These are phyloP conservation scores for Saccharomyces cerevisiae DNA, from an alignment of 805 yeast species.

Conservation along the genomic window DNA sequence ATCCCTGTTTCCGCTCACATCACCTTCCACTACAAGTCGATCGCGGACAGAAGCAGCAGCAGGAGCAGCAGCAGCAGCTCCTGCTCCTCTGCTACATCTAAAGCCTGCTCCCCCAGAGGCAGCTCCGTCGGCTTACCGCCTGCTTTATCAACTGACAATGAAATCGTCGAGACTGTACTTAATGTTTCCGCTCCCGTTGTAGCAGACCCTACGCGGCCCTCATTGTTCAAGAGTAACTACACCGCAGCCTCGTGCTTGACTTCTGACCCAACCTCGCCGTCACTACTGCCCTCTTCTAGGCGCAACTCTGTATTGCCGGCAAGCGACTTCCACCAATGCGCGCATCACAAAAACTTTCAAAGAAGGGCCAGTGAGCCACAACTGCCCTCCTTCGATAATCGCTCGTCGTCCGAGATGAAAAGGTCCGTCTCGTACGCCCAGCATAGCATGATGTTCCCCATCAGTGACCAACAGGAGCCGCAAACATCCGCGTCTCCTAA, in stretches of 20 bases:
- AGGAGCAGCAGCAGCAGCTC: not conserved
- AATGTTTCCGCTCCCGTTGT: not conserved
- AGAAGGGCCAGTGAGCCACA: slow-evolving; percentile 9
- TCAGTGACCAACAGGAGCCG: not conserved
- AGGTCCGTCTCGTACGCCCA: slow-evolving; percentile 3
- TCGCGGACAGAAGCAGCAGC: not conserved
- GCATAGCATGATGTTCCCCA: not conserved
- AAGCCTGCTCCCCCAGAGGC: not conserved
- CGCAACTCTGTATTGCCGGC: slow-evolving; percentile 1
- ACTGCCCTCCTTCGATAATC: slow-evolving; percentile 1
- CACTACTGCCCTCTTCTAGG: not conserved
- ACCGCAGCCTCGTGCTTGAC: not conserved
- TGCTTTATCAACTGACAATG: not conserved
- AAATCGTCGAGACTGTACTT: not conserved
- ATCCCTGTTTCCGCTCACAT: slow-evolving; percentile 11
- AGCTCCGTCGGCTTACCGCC: not conserved
- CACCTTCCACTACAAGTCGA: slow-evolving; percentile 6
- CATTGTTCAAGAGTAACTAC: not conserved
- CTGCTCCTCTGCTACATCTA: not conserved
- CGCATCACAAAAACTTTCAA: slow-evolving; percentile 3
- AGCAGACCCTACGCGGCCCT: not conserved
- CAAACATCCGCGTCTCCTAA: slow-evolving; percentile 1
- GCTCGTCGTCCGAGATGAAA: not conserved
- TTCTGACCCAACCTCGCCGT: not conserved
- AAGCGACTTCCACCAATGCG: slow-evolving; percentile 7